Conservation (phyloP, 306 rosid species). For the Quercus aquifolioides region DNA sequence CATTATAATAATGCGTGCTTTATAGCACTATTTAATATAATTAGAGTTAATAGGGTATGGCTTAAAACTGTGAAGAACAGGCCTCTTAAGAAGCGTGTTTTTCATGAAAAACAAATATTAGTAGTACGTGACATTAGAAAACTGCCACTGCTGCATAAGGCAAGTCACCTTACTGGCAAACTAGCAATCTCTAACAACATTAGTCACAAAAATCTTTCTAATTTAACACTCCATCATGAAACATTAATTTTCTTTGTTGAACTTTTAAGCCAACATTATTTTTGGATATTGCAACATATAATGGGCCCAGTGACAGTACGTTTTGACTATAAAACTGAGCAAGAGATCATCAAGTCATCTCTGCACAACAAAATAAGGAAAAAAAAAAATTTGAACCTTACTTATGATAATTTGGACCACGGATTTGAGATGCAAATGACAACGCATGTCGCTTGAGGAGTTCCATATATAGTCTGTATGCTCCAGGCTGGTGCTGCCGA, state of each 20-base stretch:
- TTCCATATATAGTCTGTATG: constrained; percentile 77
- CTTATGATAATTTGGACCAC: constrained; percentile 53
- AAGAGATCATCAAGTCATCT: background rate
- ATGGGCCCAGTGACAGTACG: background rate
- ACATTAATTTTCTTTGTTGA: background rate
- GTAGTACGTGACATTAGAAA: background rate
- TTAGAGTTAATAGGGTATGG: background rate
- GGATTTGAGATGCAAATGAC: constrained; percentile 37
- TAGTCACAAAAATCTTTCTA: background rate
- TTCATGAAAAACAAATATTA: background rate
- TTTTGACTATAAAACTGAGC: background rate
- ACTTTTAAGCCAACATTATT: background rate
- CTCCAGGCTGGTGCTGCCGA: constrained; percentile 60
- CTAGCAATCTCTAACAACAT: background rate
- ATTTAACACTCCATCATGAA: background rate
- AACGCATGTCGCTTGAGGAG: constrained; percentile 58
- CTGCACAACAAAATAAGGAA: background rate
- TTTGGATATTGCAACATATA: background rate
- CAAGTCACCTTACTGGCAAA: background rate
- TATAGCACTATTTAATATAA: background rate
- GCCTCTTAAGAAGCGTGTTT: background rate
- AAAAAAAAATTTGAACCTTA: constrained; percentile 36
- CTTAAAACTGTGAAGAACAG: background rate
- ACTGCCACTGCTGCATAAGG: background rate
- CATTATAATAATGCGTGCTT: background rate